Conservation (phyloP, 148 eudicot species). For the Agrostemma githago region DNA sequence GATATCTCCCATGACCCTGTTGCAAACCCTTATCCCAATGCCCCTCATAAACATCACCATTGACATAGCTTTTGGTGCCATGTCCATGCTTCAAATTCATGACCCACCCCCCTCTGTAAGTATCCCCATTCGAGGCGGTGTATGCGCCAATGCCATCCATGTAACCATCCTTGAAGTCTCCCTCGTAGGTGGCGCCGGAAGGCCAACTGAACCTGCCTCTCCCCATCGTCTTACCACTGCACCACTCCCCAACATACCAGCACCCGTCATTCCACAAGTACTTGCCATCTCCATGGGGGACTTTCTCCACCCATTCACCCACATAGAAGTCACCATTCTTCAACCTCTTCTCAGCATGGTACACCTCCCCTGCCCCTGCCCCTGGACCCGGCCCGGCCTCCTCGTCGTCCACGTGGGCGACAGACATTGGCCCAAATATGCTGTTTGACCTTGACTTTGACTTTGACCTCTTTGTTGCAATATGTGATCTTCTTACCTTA, state of each 20-base stretch:
- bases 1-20: constrained; percentile 70
- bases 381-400: constrained; percentile 24
- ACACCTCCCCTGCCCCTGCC: constrained; percentile 32
- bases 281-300: constrained; percentile 79
- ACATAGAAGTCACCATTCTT: constrained; percentile 59
- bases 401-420: constrained; percentile 74
- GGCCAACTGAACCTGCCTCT: constrained; percentile 86
- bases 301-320: constrained; percentile 54
- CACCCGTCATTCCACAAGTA: constrained; percentile 83
- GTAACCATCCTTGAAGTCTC: constrained; percentile 63
- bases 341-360: constrained; percentile 43
- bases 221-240: constrained; percentile 52
- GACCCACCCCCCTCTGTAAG: constrained; percentile 60
- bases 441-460: constrained; percentile 37
- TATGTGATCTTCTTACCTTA: constrained; percentile 37
- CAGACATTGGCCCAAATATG: constrained; percentile 72
- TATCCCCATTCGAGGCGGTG: constrained; percentile 49
- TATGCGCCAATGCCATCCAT: constrained; percentile 81
- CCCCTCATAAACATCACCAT: constrained; percentile 79
- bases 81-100: constrained; percentile 62
- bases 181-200: constrained; percentile 83
- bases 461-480: constrained; percentile 36
- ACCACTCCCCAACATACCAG: constrained; percentile 84
- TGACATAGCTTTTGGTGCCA: constrained; percentile 41
- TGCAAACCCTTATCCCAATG: constrained; percentile 64